Base-by-base conservation (phyloP, 192 early-diverging fungal species). In the Coemansia sp. region DNA sequence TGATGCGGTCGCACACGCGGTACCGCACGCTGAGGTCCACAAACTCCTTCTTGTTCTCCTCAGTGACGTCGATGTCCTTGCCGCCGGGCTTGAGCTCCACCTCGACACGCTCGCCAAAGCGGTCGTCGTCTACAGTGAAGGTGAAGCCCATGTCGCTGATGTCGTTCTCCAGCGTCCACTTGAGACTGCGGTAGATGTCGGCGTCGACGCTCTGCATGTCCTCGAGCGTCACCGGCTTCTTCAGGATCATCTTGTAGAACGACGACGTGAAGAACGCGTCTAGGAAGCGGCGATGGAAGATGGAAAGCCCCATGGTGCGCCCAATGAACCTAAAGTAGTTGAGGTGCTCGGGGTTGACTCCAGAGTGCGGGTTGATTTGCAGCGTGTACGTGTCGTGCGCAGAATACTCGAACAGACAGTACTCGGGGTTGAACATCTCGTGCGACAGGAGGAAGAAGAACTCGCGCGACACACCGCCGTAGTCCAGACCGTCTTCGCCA, bases 291-390 rank as follows among this genome's bases (percentile, higher is more conserved):
- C 95, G 93, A 81, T 99, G 96, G 89, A 97, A 97, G 40, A 99
- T 94, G 8, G 95, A 91, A 68, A 99, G 79, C 8, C 96, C 96
- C 69, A 97, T 91, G 25, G 95, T 90, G 56, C 96, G 94, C 6
- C 96, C 96, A 74, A 99, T 99, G 67, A 99, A 99, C 77, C 91
- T 91, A 84, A 97, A 99, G 84, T 97, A 96, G 77, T 95, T 95
- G 55, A 99, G 84, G 86, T 99, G 96, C 68, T 99, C 95, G 31
- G 96, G 93, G 72, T 99, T 96, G 64, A 99, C 88, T 49, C 84
- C 89, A 10, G 93, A 95, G 78, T 97, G 88, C 28, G 95, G 94
- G 82, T 95, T 99, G 77, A 99, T 95, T 75, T 99, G 95, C 48
- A 99, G 86, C 42, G 96, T 99, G 83, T 99, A 99, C 70, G 92